These are phyloP conservation scores for Tolypocladium album DNA, from an alignment of 2,329 filamentous ascomycete genomes.

Conservation along the genomic window DNA sequence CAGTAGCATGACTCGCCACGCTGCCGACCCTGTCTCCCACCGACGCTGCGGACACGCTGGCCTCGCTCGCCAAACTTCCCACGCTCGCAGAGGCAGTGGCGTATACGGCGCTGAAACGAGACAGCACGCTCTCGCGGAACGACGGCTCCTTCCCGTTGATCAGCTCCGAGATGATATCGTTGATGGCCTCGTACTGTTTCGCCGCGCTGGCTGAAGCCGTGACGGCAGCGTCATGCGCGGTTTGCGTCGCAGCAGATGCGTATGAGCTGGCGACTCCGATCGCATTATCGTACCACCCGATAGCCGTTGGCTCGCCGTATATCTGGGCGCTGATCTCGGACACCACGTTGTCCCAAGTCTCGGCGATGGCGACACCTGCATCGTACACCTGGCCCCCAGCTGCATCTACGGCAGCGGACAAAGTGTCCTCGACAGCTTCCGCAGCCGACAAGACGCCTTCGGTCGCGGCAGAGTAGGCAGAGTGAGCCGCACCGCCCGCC, in stretches of 20 bases:
- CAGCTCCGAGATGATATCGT: conserved; percentile 65
- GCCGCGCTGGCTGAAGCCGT: conserved; percentile 50
- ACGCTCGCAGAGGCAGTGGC: conserved; percentile 51
- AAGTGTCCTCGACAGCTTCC: conserved; percentile 24
- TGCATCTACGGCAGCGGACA: conserved; percentile 33
- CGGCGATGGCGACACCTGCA: conserved; percentile 26
- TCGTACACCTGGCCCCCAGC: conserved; percentile 26
- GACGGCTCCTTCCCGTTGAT: conserved; percentile 67
- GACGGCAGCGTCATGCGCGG: conserved; percentile 21
- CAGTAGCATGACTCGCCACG: conserved; percentile 27
- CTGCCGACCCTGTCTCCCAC: conserved; percentile 24
- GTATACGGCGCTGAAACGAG: conserved; percentile 60
- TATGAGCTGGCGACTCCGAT: conserved; percentile 42
- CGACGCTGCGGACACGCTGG: conserved; percentile 19
- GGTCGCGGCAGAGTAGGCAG: conserved; percentile 33
- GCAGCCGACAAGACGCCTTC: conserved; percentile 29
- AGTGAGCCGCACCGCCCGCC: conserved; percentile 40
- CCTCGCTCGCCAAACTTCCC: conserved; percentile 28
- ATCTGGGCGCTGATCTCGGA: conserved; percentile 57
- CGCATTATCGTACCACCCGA: conserved; percentile 42
- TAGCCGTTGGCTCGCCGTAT: conserved; percentile 54
- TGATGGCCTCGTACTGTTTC: conserved; percentile 59
- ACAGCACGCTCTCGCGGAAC: conserved; percentile 73
- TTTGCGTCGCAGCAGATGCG: conserved; percentile 47
- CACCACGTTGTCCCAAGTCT: conserved; percentile 33